Evolutionary conservation across 768 basidiomycete species (phyloP).

Genomic region (Tricholoma furcatifolium): DNA sequence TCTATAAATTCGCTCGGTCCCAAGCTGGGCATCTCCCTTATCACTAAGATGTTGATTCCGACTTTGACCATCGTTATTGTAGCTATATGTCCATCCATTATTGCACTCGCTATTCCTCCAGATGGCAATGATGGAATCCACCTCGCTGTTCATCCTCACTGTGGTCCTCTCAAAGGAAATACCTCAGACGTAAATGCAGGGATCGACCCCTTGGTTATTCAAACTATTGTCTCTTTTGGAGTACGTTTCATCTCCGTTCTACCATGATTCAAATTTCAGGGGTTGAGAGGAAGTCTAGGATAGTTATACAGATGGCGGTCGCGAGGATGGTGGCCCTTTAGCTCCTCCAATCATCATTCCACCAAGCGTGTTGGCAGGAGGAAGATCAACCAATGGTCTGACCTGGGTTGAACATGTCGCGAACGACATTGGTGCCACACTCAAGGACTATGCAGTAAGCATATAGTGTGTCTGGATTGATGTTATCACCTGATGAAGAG

Average conservation of each 20-base stretch:
- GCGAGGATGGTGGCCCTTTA: conserved; percentile 45
- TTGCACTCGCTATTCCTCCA: neutral
- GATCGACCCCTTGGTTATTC: conserved; percentile 30
- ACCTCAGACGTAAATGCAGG: conserved; percentile 51
- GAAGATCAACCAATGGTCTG: conserved; percentile 49
- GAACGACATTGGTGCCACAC: conserved; percentile 35
- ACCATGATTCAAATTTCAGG: neutral
- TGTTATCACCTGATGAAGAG: neutral
- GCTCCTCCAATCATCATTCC: conserved; percentile 42
- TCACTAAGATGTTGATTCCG: neutral
- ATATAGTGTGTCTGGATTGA: too few species aligned
- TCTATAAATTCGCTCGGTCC: neutral
- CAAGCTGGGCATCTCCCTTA: too few species aligned
- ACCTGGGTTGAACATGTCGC: conserved; percentile 52
- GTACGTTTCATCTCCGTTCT: conserved; percentile 22
- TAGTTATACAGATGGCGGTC: conserved; percentile 52
- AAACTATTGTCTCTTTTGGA: conserved; percentile 53
- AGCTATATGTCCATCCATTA: neutral
- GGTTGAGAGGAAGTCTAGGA: conserved; percentile 29
- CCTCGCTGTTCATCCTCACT: conserved; percentile 46
- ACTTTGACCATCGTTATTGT: neutral
- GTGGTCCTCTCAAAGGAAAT: conserved; percentile 38
- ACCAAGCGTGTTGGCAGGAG: conserved; percentile 44
- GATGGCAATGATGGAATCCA: conserved; percentile 32
- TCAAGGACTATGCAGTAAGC: conserved; percentile 54